phyloP scores from a whole-genome alignment of 768 basidiomycete genomes.

The Boletus rufocinnamomeus region DNA sequence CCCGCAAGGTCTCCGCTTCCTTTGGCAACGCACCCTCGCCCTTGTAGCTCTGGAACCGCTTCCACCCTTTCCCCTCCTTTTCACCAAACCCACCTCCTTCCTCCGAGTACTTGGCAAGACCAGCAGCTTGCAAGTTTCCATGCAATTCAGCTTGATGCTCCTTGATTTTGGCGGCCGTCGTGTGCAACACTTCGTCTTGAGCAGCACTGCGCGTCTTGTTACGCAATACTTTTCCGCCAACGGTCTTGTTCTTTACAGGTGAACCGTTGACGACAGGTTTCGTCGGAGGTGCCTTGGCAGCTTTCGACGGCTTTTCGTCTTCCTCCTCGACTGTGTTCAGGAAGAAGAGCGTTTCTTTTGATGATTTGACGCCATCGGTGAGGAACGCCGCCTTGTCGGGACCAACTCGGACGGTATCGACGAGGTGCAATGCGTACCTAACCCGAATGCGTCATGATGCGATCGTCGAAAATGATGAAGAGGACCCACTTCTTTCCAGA shows the following conservation, averaged over 20 bases:
- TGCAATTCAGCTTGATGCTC: slow-evolving; percentile 91
- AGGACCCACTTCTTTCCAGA: slow-evolving; percentile 72
- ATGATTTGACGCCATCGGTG: slow-evolving; percentile 81
- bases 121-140: slow-evolving; percentile 70
- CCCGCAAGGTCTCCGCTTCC: slow-evolving; percentile 79
- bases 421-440: slow-evolving; percentile 86
- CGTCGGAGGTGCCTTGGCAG: slow-evolving; percentile 51
- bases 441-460: neutral
- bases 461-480: neutral
- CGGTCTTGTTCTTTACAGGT: slow-evolving; percentile 71
- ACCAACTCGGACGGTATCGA: slow-evolving; percentile 85
- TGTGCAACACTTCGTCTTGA: slow-evolving; percentile 80
- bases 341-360: slow-evolving; percentile 90
- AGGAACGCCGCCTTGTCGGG: slow-evolving; percentile 64
- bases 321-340: slow-evolving; percentile 59
- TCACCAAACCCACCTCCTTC: slow-evolving; percentile 72
- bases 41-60: slow-evolving; percentile 95
- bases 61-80: slow-evolving; percentile 92
- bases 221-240: slow-evolving; percentile 82
- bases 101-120: slow-evolving; percentile 81
- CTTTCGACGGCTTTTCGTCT: slow-evolving; percentile 57
- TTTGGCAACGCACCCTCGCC: slow-evolving; percentile 87
- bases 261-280: slow-evolving; percentile 61
- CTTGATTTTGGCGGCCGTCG: slow-evolving; percentile 73
- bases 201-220: slow-evolving; percentile 89